Conservation (phyloP, 371 early-diverging fungal genomes). For the Capillidium rhysosporum region DNA sequence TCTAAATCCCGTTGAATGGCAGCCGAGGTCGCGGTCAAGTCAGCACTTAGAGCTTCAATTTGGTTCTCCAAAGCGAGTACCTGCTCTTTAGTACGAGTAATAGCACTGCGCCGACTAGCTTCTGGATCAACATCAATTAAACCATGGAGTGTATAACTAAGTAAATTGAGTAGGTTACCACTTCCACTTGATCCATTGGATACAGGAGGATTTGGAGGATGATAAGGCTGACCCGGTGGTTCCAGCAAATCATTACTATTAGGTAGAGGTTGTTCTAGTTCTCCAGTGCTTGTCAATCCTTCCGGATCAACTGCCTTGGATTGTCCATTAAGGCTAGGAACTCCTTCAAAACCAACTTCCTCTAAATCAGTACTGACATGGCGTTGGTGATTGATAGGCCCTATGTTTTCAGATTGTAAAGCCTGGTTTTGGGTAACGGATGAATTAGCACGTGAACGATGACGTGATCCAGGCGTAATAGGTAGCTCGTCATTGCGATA, state of each 20-base stretch:
- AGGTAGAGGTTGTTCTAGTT: constrained; percentile 15
- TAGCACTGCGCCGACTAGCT: constrained; percentile 66
- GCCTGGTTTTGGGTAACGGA: background rate
- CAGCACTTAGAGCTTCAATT: constrained; percentile 38
- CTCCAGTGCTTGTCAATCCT: background rate
- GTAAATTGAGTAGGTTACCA: constrained; percentile 32
- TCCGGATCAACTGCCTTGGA: background rate
- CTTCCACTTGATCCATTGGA: constrained; percentile 15
- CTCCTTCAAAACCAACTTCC: background rate
- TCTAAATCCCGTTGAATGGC: constrained; percentile 76
- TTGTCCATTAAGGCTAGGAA: background rate
- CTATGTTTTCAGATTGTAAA: background rate
- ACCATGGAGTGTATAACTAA: constrained; percentile 57
- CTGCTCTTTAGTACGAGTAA: constrained; percentile 70
- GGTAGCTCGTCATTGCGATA: constrained; percentile 9
- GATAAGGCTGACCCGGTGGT: background rate
- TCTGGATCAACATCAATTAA: constrained; percentile 91
- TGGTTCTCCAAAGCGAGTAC: constrained; percentile 57
- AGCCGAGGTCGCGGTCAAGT: constrained; percentile 46
- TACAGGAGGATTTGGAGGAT: constrained; percentile 3
- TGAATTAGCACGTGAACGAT: constrained; percentile 8
- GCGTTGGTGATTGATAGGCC: background rate
- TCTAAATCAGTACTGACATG: background rate
- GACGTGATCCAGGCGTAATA: constrained; percentile 6
- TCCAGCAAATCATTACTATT: constrained; percentile 6